phyloP scores from a whole-genome alignment of 768 basidiomycete genomes.

The Termitomyces sp. region DNA sequence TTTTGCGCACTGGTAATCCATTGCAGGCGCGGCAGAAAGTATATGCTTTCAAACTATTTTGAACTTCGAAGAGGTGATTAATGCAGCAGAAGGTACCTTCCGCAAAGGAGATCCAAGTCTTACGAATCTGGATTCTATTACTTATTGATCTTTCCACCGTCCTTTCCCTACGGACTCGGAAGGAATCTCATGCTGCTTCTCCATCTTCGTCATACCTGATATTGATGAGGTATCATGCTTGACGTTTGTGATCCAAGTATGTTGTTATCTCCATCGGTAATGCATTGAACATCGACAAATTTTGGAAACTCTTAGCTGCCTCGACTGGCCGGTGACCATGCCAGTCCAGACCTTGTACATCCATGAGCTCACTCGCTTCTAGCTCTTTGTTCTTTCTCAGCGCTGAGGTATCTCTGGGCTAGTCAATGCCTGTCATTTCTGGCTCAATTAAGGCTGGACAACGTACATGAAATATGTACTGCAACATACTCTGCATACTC shows the following conservation, averaged over 20 bases:
- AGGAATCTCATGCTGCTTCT: slow-evolving; percentile 58
- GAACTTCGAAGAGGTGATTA: not conserved
- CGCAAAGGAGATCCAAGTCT: slow-evolving; percentile 68
- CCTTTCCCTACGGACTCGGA: slow-evolving; percentile 85
- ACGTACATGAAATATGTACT: slow-evolving; percentile 87
- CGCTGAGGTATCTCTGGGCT: slow-evolving; percentile 33
- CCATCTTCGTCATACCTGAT: not conserved
- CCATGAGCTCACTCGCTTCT: slow-evolving; percentile 82
- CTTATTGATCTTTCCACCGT: slow-evolving; percentile 79
- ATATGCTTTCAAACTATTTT: not conserved
- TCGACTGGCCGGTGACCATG: slow-evolving; percentile 72
- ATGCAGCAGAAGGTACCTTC: slow-evolving; percentile 55
- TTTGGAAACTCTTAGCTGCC: slow-evolving; percentile 43
- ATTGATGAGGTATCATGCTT: slow-evolving; percentile 40
- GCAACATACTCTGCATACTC: slow-evolving; percentile 62
- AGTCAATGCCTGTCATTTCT: slow-evolving; percentile 73
- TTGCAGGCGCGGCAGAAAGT: slow-evolving; percentile 78
- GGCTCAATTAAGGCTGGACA: slow-evolving; percentile 93
- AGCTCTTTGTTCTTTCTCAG: slow-evolving; percentile 16
- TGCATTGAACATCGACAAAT: not conserved
- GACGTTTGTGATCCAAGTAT: slow-evolving; percentile 84
- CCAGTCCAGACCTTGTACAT: slow-evolving; percentile 82
- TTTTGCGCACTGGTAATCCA: slow-evolving; percentile 86
- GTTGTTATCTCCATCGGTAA: slow-evolving; percentile 15
- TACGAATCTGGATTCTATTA: slow-evolving; percentile 90